These are phyloP conservation scores for Salvia hispanica DNA, from an alignment of 257 asterid species.

Conservation along the genomic window DNA sequence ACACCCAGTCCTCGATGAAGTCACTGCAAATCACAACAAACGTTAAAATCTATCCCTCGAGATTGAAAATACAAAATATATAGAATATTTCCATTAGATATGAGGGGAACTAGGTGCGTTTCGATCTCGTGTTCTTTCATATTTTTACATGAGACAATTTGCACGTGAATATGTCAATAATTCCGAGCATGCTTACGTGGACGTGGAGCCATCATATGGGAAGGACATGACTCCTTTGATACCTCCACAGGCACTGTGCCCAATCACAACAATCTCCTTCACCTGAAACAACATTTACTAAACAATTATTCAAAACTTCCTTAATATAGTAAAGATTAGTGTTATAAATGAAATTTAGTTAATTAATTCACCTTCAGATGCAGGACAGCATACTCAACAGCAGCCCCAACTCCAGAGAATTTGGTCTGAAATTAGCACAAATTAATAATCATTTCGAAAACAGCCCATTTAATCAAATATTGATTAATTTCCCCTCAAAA, in stretches of 20 bases:
- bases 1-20: constrained; percentile 96
- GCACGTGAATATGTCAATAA: too few relatives aligned
- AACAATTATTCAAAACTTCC: background rate
- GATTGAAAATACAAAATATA: too few relatives aligned
- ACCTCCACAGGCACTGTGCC: constrained; percentile 97
- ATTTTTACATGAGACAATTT: too few relatives aligned
- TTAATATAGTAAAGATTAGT: too few relatives aligned
- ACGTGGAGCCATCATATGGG: constrained; percentile 61
- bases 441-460: background rate
- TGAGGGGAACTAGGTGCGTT: too few relatives aligned
- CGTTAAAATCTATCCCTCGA: too few relatives aligned
- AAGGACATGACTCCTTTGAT: constrained; percentile 96
- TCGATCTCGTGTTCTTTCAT: too few relatives aligned
- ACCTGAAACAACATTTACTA: constrained; percentile 45
- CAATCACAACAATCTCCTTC: constrained; percentile 77
- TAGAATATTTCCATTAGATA: too few relatives aligned
- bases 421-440: constrained; percentile 42
- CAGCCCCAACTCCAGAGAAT: constrained; percentile 79
- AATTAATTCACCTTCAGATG: constrained; percentile 62
- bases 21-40: constrained; percentile 38
- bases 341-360: too few relatives aligned
- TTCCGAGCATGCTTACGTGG: constrained; percentile 52
- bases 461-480: background rate
- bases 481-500: background rate
- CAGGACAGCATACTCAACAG: constrained; percentile 84